phyloP scores from a whole-genome alignment of 805 yeast genomes.

The Helenozyma rhizophorensis region DNA sequence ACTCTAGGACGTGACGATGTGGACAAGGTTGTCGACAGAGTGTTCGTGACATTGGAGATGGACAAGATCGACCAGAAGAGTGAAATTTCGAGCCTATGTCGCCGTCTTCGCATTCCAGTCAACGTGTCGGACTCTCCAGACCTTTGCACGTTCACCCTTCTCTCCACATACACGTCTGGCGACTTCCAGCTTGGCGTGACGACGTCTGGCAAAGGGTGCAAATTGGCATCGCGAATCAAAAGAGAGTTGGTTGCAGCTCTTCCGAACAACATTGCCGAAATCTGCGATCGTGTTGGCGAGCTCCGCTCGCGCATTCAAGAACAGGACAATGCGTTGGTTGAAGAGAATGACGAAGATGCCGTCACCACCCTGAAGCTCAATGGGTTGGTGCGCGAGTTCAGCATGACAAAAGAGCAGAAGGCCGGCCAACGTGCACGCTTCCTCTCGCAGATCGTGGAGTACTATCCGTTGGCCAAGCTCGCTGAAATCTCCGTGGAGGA shows the following conservation, averaged over 20 bases:
- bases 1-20: constrained; percentile 60
- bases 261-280: constrained; percentile 66
- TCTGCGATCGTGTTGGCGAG: constrained; percentile 66
- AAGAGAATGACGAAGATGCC: constrained; percentile 69
- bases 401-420: constrained; percentile 47
- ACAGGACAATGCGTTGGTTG: constrained; percentile 42
- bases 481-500: constrained; percentile 58
- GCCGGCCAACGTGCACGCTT: constrained; percentile 68
- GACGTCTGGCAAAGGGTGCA: constrained; percentile 87
- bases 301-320: constrained; percentile 53
- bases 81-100: constrained; percentile 49
- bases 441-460: constrained; percentile 87
- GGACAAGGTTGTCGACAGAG: constrained; percentile 65
- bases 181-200: constrained; percentile 78
- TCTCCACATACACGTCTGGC: constrained; percentile 69
- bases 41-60: constrained; percentile 54
- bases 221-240: constrained; percentile 73
- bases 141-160: constrained; percentile 67
- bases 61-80: constrained; percentile 26
- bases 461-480: constrained; percentile 70
- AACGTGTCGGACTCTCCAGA: constrained; percentile 74
- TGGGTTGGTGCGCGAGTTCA: constrained; percentile 55
- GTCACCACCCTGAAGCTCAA: constrained; percentile 58
- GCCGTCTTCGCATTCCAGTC: constrained; percentile 67
- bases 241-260: constrained; percentile 63